Evolutionary conservation across 2,329 filamentous ascomycete genomes (phyloP).

Genomic region (Diaporthe sp.): DNA sequence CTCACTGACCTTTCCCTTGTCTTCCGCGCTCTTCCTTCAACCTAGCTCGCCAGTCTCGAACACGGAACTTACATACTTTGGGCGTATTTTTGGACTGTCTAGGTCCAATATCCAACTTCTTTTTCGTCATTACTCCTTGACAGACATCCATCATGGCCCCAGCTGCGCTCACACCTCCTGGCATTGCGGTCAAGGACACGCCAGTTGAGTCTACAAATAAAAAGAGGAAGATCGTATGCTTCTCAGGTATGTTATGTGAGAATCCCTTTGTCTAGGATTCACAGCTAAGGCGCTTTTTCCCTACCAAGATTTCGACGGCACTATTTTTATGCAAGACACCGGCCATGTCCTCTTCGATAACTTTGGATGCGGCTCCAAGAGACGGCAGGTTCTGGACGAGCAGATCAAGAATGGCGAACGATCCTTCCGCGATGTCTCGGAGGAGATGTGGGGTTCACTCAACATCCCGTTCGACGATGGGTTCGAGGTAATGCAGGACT

Average conservation of each 20-base stretch:
- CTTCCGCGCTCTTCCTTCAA: not conserved
- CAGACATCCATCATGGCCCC: slow-evolving; percentile 51
- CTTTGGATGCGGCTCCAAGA: slow-evolving; percentile 71
- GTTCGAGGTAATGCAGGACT: slow-evolving; percentile 73
- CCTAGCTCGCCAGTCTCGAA: not conserved
- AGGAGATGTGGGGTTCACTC: slow-evolving; percentile 79
- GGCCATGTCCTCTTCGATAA: slow-evolving; percentile 78
- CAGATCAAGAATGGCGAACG: slow-evolving; percentile 76
- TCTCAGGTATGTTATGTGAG: slow-evolving; percentile 60
- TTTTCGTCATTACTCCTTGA: not conserved
- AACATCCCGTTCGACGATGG: slow-evolving; percentile 77
- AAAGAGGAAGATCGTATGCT: slow-evolving; percentile 70
- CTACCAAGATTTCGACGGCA: slow-evolving; percentile 75
- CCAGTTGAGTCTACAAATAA: slow-evolving; percentile 50
- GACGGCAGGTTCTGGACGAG: slow-evolving; percentile 69
- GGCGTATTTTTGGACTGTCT: no score
- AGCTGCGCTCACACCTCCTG: slow-evolving; percentile 52
- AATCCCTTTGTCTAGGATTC: not conserved
- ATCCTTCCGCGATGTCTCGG: slow-evolving; percentile 77
- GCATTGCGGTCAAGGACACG: slow-evolving; percentile 48
- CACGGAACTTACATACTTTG: not conserved
- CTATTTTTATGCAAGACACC: slow-evolving; percentile 80
- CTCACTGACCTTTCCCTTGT: not conserved
- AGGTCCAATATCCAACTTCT: no score
- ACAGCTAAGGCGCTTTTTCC: not conserved